Conservation (phyloP, 139 green algal species). For the Coccomyxa sp. region DNA sequence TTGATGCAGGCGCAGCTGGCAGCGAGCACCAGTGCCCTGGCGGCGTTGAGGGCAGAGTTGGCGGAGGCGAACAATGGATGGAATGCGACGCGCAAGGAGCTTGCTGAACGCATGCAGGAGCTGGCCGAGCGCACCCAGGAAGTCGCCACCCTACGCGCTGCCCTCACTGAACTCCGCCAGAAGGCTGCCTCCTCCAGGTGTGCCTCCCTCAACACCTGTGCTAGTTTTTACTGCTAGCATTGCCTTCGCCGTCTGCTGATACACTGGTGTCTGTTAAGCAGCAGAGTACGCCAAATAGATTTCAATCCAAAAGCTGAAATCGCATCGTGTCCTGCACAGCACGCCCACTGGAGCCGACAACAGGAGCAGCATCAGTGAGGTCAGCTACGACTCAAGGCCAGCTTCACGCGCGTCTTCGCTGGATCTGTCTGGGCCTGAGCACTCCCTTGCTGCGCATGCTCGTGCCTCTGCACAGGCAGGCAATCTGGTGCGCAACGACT, state of each 20-base stretch:
- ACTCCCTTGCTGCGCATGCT: not conserved
- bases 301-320: no score
- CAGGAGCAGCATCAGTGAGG: not conserved
- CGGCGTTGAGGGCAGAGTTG: not conserved
- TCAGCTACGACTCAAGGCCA: not conserved
- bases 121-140: constrained; percentile 2
- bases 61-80: not conserved
- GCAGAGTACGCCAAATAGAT: no score
- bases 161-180: constrained; percentile 14
- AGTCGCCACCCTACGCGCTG: constrained; percentile 2
- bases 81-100: constrained; percentile 8
- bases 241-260: no score
- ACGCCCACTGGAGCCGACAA: not conserved
- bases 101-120: constrained; percentile 30
- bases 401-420: not conserved
- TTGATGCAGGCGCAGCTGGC: not conserved
- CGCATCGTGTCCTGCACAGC: not conserved
- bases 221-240: no score
- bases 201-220: no score
- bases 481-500: not conserved
- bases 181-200: not conserved
- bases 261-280: no score
- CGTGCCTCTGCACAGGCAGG: not conserved
- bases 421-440: not conserved
- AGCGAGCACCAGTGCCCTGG: not conserved